Evolutionary conservation across 805 yeast genomes (phyloP), one percentile per base, ranked within the genome.

Genomic region (Debaryomyces castellii): DNA sequence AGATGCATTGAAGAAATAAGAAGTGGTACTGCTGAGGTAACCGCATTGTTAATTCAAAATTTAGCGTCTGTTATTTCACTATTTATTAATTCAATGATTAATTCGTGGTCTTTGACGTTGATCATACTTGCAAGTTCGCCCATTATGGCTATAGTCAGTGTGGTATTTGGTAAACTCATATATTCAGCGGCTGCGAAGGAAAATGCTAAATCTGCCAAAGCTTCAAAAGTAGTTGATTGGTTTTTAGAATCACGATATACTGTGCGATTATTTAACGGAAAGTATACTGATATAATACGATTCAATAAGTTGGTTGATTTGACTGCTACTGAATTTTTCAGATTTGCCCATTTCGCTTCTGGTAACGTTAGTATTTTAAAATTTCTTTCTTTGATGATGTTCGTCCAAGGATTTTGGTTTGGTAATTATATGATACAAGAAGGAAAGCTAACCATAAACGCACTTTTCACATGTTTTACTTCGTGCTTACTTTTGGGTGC

Each of bases 361-460:
- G 56, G 77, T 0, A 90, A 89, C 57, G 62, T 77, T 18, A 84
- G 87, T 0, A 36, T 78, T 0, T 63, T 85, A 41, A 78, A 84
- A 53, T 65, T 78, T 20, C 52, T 91, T 3, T 75, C 85, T 0
- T 68, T 89, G 32, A 60, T 82, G 58, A 83, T 90, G 82, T 90
- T 92, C 69, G 87, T 91, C 2, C 96, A 89, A 63, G 95, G 92
- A 0, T 87, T 94, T 55, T 90, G 96, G 89, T 92, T 85, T 66
- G 99, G 98, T 1, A 78, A 85, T 23, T 73, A 73, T 38, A 76
- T 87, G 71, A 83, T 89, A 3, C 63, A 66, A 28, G 62, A 65
- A 4, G 80, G 81, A 0, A 71, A 76, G 7, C 59, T 83, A 11
- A 54, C 69, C 1, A 67, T 89, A 2, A 85, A 87, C 10, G 76